These are phyloP conservation scores for Lagerstroemia speciosa DNA, from an alignment of 345 rosid genomes.

Conservation along the genomic window DNA sequence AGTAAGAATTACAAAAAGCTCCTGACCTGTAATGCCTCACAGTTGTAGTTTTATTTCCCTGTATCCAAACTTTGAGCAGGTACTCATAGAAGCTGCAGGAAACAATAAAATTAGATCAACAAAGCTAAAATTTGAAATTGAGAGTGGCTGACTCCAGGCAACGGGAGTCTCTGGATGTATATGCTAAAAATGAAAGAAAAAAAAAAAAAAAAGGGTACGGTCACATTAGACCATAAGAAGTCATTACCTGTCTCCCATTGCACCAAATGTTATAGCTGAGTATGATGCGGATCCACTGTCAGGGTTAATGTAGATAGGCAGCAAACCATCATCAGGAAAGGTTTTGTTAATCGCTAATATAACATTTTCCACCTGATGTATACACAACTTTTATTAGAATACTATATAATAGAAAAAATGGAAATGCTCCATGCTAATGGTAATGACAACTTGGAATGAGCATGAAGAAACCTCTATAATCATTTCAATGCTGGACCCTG, in stretches of 20 bases:
- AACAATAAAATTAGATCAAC: constrained; percentile 2
- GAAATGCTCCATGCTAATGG: background rate
- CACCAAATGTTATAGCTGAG: constrained; percentile 88
- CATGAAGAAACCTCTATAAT: too few relatives aligned
- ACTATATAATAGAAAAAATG: background rate
- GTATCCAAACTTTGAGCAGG: constrained; percentile 95
- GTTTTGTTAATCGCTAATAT: constrained; percentile 55
- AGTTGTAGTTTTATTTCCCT: constrained; percentile 80
- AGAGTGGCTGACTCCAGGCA: background rate
- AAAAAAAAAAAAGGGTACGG: too few relatives aligned
- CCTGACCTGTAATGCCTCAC: constrained; percentile 70
- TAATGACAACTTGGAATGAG: too few relatives aligned
- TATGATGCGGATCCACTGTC: constrained; percentile 43
- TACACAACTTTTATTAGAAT: constrained; percentile 1
- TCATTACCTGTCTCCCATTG: constrained; percentile 96
- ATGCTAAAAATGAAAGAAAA: background rate
- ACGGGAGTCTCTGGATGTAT: background rate
- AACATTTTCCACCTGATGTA: constrained; percentile 75
- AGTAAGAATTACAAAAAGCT: constrained; percentile 5
- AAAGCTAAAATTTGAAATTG: background rate
- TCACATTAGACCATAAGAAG: background rate
- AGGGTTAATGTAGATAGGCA: constrained; percentile 80
- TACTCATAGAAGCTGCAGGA: constrained; percentile 87
- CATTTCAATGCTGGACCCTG: too few relatives aligned
- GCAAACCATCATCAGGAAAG: constrained; percentile 89